Conservation (phyloP, 768 basidiomycete species). For the Phaeolepiota aurea region DNA sequence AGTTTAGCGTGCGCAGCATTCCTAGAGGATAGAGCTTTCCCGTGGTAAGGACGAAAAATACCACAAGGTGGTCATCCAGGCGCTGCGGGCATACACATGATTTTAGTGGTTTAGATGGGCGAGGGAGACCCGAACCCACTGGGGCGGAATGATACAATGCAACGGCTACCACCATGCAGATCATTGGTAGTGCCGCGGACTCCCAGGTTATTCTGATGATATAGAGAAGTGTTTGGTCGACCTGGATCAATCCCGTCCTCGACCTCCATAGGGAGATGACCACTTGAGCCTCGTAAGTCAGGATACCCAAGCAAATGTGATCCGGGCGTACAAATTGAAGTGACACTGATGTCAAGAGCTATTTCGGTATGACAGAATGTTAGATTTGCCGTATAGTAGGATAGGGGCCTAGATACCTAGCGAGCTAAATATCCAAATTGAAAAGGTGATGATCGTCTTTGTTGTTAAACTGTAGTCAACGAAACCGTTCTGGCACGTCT, state of each 20-base stretch:
- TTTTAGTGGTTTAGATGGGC: background rate
- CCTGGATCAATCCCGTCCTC: constrained; percentile 21
- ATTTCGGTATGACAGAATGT: no score
- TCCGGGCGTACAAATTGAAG: constrained; percentile 25
- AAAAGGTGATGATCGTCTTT: constrained; percentile 34
- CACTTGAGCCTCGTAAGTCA: constrained; percentile 21
- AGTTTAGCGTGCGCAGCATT: constrained; percentile 29
- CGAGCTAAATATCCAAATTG: constrained; percentile 37
- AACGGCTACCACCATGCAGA: constrained; percentile 26
- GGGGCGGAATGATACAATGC: constrained; percentile 25
- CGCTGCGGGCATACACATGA: constrained; percentile 10
- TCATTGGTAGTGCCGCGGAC: constrained; percentile 21
- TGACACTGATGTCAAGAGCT: constrained; percentile 33
- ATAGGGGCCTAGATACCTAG: constrained; percentile 21
- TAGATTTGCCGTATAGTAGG: no score
- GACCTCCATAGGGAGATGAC: constrained; percentile 31
- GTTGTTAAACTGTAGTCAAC: no score
- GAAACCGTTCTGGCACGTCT: no score
- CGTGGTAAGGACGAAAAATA: constrained; percentile 40
- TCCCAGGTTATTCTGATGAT: constrained; percentile 34
- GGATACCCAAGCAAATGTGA: background rate
- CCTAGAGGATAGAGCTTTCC: constrained; percentile 41
- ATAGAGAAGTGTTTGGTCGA: constrained; percentile 28
- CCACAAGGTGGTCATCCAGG: constrained; percentile 27
- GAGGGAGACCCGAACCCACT: constrained; percentile 14